Evolutionary conservation across 148 eudicot genomes (phyloP).

Genomic region (Beta vulgaris): DNA sequence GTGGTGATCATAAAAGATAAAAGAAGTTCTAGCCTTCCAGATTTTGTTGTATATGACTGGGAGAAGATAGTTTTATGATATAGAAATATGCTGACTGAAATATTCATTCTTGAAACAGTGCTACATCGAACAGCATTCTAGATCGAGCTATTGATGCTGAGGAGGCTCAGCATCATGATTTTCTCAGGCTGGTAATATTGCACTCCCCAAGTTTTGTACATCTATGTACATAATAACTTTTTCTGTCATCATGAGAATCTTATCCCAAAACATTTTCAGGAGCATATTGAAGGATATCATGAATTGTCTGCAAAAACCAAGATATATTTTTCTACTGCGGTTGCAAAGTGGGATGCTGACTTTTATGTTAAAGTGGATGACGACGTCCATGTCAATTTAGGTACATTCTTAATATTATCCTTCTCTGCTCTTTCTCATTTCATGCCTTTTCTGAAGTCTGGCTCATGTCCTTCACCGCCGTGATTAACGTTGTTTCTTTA

Average conservation of each 20-base stretch:
- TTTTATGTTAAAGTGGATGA: constrained; percentile 95
- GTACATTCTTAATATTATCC: constrained; percentile 30
- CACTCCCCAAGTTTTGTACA: background rate
- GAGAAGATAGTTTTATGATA: background rate
- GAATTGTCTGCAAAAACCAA: constrained; percentile 93
- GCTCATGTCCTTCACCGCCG: background rate
- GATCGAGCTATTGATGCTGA: constrained; percentile 94
- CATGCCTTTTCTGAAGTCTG: background rate
- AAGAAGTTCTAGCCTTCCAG: background rate
- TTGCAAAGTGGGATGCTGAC: constrained; percentile 94
- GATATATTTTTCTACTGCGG: constrained; percentile 85
- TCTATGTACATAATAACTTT: constrained; percentile 2
- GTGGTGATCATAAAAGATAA: background rate
- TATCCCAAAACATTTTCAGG: constrained; percentile 42
- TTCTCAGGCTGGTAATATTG: constrained; percentile 75
- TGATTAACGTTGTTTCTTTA: background rate
- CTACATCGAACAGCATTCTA: constrained; percentile 86
- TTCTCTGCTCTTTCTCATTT: background rate
- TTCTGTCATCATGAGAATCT: constrained; percentile 3
- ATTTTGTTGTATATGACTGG: background rate
- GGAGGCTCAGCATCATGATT: constrained; percentile 92
- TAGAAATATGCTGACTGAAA: constrained; percentile 13
- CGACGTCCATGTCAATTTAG: constrained; percentile 94
- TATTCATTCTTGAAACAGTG: constrained; percentile 40
- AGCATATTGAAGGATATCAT: constrained; percentile 94